Base-by-base conservation (phyloP, 2,329 filamentous ascomycete species). In the Mariannaea sp. region DNA sequence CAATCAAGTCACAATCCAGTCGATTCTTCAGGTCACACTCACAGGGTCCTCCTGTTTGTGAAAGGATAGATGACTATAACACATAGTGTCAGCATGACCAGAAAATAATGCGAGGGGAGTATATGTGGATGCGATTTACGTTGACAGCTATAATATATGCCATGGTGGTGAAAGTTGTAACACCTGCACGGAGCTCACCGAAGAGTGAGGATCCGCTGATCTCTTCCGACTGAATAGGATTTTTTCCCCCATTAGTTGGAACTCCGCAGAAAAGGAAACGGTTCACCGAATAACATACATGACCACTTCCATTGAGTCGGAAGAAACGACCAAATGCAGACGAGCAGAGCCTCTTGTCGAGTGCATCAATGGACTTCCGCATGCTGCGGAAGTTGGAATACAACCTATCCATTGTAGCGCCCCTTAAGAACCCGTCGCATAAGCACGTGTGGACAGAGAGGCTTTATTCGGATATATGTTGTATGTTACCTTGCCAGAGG, bases 161-260 rank as follows among this genome's bases (percentile, higher is more conserved):
- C 64, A 67, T 67, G 2, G 59, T 64, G 9, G 62, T 59, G 49
- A 67, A 67, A 1, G 83, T 85, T n/a, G 83, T 83, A 12, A 85
- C 70, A 30, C 84, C 84, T 27, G 83, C 84, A 42, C 83, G 77
- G 50, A 87, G 73, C 67, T 87, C 84, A 17, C 80, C 85, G 62
- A 84, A 80, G 71, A 87, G 84, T 51, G 75, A 77, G 38, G 80
- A 77, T 14, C 79, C 79, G 58, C 80, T 79, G 36, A 83, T 78
- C 66, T 83, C 81, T 53, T 74, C 75, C 3, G 47, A 29, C 60
- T 66, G 36, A 9, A 22, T n/a, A n/a, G n/a, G n/a, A n/a, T n/a
- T n/a, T n/a, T n/a, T n/a, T n/a, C n/a, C n/a, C n/a, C n/a, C n/a
- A n/a, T n/a, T n/a, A 5, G 5, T 20, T 55, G 10, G 5, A 8